Conservation (phyloP, 2,329 filamentous ascomycete species). For the Talaromyces sp. region DNA sequence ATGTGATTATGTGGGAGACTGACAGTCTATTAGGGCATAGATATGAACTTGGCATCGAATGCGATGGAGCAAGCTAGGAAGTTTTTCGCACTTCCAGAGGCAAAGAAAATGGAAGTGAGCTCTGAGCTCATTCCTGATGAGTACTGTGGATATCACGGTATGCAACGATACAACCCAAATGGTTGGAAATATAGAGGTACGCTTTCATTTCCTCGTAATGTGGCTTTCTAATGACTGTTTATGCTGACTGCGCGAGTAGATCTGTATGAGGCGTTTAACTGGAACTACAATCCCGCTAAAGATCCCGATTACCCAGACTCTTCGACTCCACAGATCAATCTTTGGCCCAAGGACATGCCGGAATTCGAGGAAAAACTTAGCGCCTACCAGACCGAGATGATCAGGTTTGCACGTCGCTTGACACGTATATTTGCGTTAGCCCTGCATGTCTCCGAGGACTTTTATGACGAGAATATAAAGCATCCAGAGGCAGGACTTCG, state of each 20-base stretch:
- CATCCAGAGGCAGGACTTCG: constrained; percentile 40
- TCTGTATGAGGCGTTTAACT: constrained; percentile 12
- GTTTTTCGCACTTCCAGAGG: constrained; percentile 9
- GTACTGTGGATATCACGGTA: constrained; percentile 11
- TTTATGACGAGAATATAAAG: constrained; percentile 39
- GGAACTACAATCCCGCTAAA: constrained; percentile 12
- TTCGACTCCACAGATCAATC: constrained; percentile 10
- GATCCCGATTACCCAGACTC: constrained; percentile 9
- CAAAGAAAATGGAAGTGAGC: constrained; percentile 13
- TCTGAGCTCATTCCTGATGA: constrained; percentile 8
- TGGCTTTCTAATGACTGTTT: background rate
- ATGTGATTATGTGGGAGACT: background rate
- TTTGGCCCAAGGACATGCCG: constrained; percentile 9
- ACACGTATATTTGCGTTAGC: constrained; percentile 43
- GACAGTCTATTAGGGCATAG: background rate
- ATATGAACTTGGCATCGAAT: background rate
- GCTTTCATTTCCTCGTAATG: background rate
- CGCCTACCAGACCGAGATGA: constrained; percentile 7
- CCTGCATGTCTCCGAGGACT: constrained; percentile 39
- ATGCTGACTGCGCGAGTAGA: background rate
- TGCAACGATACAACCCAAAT: constrained; percentile 12
- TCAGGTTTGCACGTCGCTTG: constrained; percentile 28
- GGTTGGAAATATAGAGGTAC: constrained; percentile 13
- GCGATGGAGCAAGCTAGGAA: constrained; percentile 11
- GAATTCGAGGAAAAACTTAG: constrained; percentile 9